Conservation (phyloP, 495 filamentous ascomycete genomes). For the Aspergillus coremiiformis region DNA sequence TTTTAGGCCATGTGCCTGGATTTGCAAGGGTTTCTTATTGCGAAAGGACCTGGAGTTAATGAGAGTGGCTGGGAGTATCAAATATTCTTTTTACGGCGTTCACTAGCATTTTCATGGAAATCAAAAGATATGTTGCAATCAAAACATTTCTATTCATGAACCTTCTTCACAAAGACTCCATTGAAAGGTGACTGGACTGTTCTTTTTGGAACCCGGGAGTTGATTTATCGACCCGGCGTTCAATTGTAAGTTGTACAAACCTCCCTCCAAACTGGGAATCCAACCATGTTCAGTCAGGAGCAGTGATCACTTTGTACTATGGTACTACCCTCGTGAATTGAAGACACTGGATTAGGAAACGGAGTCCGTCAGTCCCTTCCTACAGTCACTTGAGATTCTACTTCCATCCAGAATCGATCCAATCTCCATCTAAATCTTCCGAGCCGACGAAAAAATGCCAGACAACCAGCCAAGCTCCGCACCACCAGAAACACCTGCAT, state of each 20-base stretch:
- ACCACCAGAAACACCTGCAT: background rate
- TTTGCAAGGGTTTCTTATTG: background rate
- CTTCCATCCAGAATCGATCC: too few species aligned
- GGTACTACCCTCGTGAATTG: too few species aligned
- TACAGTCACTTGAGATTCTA: too few species aligned
- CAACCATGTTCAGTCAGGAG: too few species aligned
- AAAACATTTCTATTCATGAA: background rate
- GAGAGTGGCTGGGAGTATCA: slow-evolving; percentile 6
- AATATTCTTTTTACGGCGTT: slow-evolving; percentile 5
- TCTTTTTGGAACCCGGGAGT: too few species aligned
- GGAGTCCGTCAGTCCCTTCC: too few species aligned
- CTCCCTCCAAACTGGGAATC: too few species aligned
- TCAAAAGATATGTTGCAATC: background rate
- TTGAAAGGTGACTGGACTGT: too few species aligned
- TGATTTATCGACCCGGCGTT: too few species aligned
- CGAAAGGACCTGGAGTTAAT: slow-evolving; percentile 6
- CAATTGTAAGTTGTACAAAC: too few species aligned
- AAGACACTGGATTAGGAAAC: too few species aligned
- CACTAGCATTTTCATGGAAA: background rate
- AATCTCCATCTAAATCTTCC: background rate
- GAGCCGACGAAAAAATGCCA: background rate
- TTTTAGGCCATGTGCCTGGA: background rate
- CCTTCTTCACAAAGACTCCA: background rate
- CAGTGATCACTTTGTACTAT: too few species aligned
- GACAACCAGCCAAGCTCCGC: background rate